phyloP scores from a whole-genome alignment of 2,329 filamentous ascomycete species.

The Geoglossum cookeanum region DNA sequence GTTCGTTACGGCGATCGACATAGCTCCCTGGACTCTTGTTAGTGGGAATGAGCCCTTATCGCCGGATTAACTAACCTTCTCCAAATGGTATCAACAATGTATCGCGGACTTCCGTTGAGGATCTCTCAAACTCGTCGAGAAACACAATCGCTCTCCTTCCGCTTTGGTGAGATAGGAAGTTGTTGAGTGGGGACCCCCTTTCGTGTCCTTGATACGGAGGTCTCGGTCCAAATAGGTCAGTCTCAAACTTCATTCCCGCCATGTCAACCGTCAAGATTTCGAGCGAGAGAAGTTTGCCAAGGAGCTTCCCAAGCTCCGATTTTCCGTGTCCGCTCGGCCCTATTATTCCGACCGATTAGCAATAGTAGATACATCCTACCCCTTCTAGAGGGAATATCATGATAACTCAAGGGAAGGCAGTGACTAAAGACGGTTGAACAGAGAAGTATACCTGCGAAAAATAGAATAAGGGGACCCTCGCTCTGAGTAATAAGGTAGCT shows the following conservation, averaged over 20 bases:
- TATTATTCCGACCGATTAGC: neutral
- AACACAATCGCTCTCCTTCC: constrained; percentile 26
- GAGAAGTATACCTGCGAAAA: constrained; percentile 22
- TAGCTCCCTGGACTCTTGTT: constrained; percentile 13
- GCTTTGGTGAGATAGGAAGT: constrained; percentile 24
- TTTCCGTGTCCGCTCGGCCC: constrained; percentile 29
- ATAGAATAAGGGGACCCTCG: constrained; percentile 20
- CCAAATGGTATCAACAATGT: constrained; percentile 27
- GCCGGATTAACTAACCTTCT: constrained; percentile 17
- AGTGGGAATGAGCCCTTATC: constrained; percentile 5
- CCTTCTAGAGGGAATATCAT: too few species aligned
- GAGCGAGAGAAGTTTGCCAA: constrained; percentile 23
- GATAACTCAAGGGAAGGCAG: too few species aligned
- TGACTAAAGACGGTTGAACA: neutral
- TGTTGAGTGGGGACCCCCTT: constrained; percentile 27
- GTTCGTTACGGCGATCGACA: constrained; percentile 20
- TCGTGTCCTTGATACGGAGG: constrained; percentile 18
- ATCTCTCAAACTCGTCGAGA: constrained; percentile 34
- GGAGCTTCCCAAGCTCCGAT: constrained; percentile 25
- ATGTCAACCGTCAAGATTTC: constrained; percentile 23
- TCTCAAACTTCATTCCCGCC: constrained; percentile 19
- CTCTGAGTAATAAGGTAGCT: constrained; percentile 16
- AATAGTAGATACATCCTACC: too few species aligned
- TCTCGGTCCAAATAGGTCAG: constrained; percentile 26
- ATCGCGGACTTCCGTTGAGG: constrained; percentile 21